Conservation (phyloP, 345 rosid species). For the Salix koriyanagi region DNA sequence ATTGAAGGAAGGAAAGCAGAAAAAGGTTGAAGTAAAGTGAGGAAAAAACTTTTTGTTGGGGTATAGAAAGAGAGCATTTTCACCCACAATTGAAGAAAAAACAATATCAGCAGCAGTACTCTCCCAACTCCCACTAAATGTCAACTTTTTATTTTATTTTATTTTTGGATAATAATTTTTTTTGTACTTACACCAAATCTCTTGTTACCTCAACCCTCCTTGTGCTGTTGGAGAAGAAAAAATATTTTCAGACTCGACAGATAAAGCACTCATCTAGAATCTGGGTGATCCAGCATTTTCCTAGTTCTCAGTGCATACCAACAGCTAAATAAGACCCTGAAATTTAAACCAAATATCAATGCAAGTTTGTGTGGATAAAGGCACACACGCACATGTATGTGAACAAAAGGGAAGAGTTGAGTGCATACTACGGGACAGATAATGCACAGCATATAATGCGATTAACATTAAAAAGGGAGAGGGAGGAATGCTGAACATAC, state of each 20-base stretch:
- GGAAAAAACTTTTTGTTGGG: too few species aligned
- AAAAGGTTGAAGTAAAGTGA: too few species aligned
- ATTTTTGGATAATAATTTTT: neutral
- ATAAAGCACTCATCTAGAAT: neutral
- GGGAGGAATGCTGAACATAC: slow-evolving; percentile 40
- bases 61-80: too few species aligned
- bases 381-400: neutral
- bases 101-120: neutral
- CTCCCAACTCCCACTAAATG: neutral
- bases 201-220: neutral
- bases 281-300: neutral
- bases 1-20: too few species aligned
- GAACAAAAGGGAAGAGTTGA: neutral
- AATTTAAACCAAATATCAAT: neutral
- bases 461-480: slow-evolving; percentile 3
- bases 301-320: neutral
- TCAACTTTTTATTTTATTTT: neutral
- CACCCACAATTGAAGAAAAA: too few species aligned
- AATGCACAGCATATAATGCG: neutral
- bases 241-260: neutral
- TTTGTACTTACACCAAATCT: neutral
- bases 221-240: neutral
- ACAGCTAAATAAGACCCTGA: neutral
- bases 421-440: neutral
- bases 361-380: neutral